phyloP scores from a whole-genome alignment of 768 basidiomycete species.

The Lactarius trivialis region DNA sequence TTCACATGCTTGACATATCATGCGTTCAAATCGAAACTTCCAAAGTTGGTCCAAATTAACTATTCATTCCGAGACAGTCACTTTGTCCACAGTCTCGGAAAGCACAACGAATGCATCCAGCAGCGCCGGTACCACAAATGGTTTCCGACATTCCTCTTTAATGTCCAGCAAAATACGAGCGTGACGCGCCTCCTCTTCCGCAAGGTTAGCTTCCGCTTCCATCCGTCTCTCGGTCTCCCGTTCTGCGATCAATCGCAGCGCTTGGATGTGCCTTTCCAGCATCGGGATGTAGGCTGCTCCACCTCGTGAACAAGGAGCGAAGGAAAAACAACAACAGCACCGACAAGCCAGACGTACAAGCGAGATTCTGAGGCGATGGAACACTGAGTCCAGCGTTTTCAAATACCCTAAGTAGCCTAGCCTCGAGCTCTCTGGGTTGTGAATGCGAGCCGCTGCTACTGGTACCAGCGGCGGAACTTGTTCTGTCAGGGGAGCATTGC shows the following conservation, averaged over 20 bases:
- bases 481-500: neutral
- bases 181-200: slow-evolving; percentile 12
- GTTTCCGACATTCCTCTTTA: slow-evolving; percentile 24
- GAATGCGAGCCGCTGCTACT: neutral
- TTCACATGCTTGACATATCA: neutral
- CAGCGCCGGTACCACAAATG: slow-evolving; percentile 31
- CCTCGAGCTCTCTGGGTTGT: neutral
- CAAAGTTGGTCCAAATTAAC: neutral
- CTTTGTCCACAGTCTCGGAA: slow-evolving; percentile 24
- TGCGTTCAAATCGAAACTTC: slow-evolving; percentile 8
- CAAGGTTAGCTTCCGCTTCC: slow-evolving; percentile 8
- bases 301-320: neutral
- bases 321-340: neutral
- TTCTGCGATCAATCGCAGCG: neutral
- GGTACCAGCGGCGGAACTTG: neutral
- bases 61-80: neutral
- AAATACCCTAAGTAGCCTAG: neutral
- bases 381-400: neutral
- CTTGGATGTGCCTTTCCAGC: neutral
- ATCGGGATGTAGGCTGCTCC: neutral
- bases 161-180: slow-evolving; percentile 16
- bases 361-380: neutral
- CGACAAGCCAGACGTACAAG: slow-evolving; percentile 1
- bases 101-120: slow-evolving; percentile 30
- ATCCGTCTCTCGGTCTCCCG: neutral